Evolutionary conservation across 2,329 filamentous ascomycete species (phyloP).

Genomic region (Leptographium procerum): DNA sequence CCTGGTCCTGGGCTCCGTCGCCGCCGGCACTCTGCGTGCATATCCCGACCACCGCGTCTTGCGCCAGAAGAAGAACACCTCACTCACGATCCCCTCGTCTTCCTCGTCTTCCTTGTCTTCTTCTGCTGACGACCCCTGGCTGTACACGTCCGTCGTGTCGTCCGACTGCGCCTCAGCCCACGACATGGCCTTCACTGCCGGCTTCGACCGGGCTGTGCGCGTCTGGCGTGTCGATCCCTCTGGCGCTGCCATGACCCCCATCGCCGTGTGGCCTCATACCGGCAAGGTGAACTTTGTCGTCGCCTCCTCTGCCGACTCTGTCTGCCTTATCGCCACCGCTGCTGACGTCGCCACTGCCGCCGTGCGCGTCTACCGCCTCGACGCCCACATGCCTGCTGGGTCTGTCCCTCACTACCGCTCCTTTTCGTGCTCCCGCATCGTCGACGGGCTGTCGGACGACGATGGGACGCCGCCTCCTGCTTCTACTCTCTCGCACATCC

Average conservation of each 20-base stretch:
- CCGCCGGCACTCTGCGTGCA: constrained; percentile 31
- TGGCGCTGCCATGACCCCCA: constrained; percentile 29
- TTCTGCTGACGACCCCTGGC: constrained; percentile 37
- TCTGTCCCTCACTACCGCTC: constrained; percentile 24
- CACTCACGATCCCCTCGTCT: no score
- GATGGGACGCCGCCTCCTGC: no score
- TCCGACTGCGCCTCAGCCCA: constrained; percentile 40
- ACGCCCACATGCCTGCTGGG: constrained; percentile 17
- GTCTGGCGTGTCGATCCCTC: constrained; percentile 36
- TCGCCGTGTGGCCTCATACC: constrained; percentile 43
- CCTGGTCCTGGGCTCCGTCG: constrained; percentile 41
- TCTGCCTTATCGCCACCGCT: constrained; percentile 45
- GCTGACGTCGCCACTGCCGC: constrained; percentile 42
- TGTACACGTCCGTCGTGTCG: constrained; percentile 52
- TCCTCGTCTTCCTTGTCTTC: not conserved
- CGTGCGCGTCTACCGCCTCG: constrained; percentile 44
- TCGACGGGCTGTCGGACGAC: not conserved
- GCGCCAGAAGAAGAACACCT: no score
- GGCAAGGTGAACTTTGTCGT: constrained; percentile 54
- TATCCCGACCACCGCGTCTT: constrained; percentile 46
- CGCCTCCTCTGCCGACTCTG: constrained; percentile 36
- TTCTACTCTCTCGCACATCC: no score
- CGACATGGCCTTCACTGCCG: constrained; percentile 43
- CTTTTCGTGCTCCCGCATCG: constrained; percentile 28
- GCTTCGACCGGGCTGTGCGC: constrained; percentile 52